Base-by-base conservation (phyloP, 225 moss, liverwort and hornwort genomes). In the Climacium dendroides region DNA sequence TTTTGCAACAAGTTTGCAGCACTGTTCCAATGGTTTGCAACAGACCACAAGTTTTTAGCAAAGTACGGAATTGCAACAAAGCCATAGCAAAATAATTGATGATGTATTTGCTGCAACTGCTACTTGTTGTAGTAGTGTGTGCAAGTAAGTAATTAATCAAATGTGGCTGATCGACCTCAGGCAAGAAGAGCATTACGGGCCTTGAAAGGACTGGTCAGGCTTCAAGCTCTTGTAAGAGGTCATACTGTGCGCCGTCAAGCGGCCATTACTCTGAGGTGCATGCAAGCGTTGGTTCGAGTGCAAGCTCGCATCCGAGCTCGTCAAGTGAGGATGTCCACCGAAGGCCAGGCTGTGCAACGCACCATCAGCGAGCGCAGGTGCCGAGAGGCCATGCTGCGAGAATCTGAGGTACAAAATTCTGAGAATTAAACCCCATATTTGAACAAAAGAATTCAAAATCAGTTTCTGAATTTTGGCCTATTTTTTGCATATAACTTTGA, bases 231-330 rank as follows among this genome's bases (percentile, higher is more conserved):
- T 4, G 96, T 95, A 14, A 89, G 97, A 75, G 97, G 97, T 45
- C 97, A 96, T 59, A 95, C 94, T 13, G 96, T 97, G 30, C 87
- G 97, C 71, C 94, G 97, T 73, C 97, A 95, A 87, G 97, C 96
- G 65, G 97, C 96, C 73, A 94, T 97, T 13, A 94, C 96, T 19
- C 82, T 96, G 19, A 90, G 96, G 52, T 97, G 97, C 79, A 97
- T 97, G 97, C 96, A 97, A 91, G 97, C 97, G 8, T 83, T 97
- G 78, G 97, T 97, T 48, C 90, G 97, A 43, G 97, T 97, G 69
- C 97, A 97, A 89, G 97, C 97, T 79, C 93, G 97, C 74, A 95
- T 97, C 55, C 92, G 96, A 61, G 97, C 97, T 63, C 96, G 97
- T 48, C 90, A 91, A 15, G 97, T 96, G 35, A 90, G 97, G 34